Percentiles rank a stretch among this genome's conserved stretches.
Evolutionary conservation across 2,329 filamentous ascomycete species (phyloP).

Genomic region (Anisogramma anomala): DNA sequence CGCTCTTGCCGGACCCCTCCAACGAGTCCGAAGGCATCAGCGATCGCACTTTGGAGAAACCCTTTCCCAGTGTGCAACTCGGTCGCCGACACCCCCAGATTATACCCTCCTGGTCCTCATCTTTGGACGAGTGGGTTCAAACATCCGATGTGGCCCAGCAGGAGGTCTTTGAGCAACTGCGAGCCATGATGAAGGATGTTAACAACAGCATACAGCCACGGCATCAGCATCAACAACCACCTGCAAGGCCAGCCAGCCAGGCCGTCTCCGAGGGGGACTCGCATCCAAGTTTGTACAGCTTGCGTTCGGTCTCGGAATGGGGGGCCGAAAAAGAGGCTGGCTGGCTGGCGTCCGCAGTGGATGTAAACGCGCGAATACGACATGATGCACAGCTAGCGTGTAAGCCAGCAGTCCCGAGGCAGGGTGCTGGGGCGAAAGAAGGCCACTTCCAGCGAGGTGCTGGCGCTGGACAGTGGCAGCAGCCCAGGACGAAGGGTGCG

Average conservation of each 20-base stretch:
- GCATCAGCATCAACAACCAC: background rate
- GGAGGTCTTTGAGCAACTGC: background rate
- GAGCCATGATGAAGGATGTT: background rate
- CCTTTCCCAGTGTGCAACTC: too few relatives aligned
- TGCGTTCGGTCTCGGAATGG: background rate
- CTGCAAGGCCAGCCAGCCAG: background rate
- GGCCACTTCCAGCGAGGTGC: too few relatives aligned
- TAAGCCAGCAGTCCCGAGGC: too few relatives aligned
- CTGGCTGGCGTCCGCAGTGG: background rate
- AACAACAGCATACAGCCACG: background rate
- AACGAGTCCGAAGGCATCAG: too few relatives aligned
- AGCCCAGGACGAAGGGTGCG: too few relatives aligned
- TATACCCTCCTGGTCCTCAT: too few relatives aligned
- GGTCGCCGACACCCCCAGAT: too few relatives aligned
- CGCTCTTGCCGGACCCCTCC: too few relatives aligned
- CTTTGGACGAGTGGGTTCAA: background rate
- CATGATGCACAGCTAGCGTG: background rate
- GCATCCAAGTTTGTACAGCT: background rate
- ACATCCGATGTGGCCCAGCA: background rate
- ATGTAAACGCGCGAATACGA: too few relatives aligned
- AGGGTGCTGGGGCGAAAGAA: too few relatives aligned
- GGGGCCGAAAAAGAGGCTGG: background rate
- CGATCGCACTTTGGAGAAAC: too few relatives aligned
- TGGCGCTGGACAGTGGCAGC: too few relatives aligned
- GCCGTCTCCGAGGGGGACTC: background rate